These are phyloP conservation scores for Betula pendula DNA, from an alignment of 306 rosid genomes.

Conservation along the genomic window DNA sequence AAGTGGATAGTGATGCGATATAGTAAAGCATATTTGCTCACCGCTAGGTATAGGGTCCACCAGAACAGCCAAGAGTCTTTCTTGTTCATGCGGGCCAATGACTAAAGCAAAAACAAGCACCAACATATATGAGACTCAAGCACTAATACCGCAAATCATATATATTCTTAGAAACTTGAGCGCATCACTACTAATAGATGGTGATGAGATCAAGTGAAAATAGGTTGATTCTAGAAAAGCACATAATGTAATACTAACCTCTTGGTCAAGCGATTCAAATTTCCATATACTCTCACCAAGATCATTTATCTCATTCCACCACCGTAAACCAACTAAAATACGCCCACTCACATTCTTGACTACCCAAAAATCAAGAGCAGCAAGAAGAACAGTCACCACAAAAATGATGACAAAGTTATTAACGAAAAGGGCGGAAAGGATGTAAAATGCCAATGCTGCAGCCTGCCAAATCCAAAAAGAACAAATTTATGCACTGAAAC, in stretches of 20 bases:
- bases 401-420: slow-evolving; percentile 92
- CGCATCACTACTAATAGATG: not conserved
- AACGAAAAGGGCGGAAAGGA: slow-evolving; percentile 81
- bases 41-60: slow-evolving; percentile 91
- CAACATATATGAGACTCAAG: slow-evolving; percentile 20
- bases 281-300: slow-evolving; percentile 98
- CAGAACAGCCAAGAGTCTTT: slow-evolving; percentile 98
- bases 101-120: slow-evolving; percentile 43
- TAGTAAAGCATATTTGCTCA: slow-evolving; percentile 41
- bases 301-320: slow-evolving; percentile 99
- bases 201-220: slow-evolving; percentile 10
- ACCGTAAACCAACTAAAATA: slow-evolving; percentile 94
- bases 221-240: slow-evolving; percentile 4
- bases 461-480: slow-evolving; percentile 56
- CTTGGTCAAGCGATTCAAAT: slow-evolving; percentile 96
- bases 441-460: slow-evolving; percentile 89
- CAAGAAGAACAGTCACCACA: slow-evolving; percentile 94
- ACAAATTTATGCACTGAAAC: not conserved
- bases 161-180: slow-evolving; percentile 13
- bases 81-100: slow-evolving; percentile 93
- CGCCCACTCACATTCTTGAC: slow-evolving; percentile 99
- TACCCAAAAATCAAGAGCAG: slow-evolving; percentile 98
- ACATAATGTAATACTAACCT: slow-evolving; percentile 50
- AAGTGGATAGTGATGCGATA: not conserved
- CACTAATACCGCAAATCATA: slow-evolving; percentile 11